Evolutionary conservation across 352 stramenopile genomes (phyloP).

Genomic region (Elongisporangium undulatum): DNA sequence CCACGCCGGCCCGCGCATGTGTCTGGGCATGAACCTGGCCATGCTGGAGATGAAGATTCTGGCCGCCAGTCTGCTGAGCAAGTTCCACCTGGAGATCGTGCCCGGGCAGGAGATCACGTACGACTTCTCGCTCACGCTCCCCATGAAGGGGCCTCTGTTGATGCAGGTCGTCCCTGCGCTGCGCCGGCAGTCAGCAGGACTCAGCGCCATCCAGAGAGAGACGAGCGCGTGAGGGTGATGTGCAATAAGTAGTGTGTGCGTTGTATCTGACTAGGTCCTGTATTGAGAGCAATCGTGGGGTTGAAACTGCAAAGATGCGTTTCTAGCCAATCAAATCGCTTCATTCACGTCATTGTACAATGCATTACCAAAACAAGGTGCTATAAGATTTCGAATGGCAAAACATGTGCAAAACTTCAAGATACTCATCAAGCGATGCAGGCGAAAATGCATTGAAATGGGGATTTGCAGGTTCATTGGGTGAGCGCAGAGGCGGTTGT

Average conservation of each 20-base stretch:
- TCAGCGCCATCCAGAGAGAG: no score
- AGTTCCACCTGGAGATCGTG: constrained; percentile 24
- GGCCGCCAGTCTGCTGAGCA: constrained; percentile 18
- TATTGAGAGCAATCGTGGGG: background rate
- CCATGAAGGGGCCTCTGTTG: constrained; percentile 32
- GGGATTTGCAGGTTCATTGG: background rate
- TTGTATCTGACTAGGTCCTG: background rate
- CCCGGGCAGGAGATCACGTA: constrained; percentile 32
- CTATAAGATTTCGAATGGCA: no score
- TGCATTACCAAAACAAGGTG: background rate
- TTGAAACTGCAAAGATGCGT: background rate
- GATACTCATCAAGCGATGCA: no score
- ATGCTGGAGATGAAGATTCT: constrained; percentile 43
- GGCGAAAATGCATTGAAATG: no score
- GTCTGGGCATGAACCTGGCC: constrained; percentile 41
- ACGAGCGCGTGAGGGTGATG: no score
- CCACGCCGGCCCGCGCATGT: constrained; percentile 33
- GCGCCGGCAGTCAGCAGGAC: background rate
- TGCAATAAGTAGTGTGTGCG: background rate
- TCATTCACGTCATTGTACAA: background rate
- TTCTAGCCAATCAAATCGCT: background rate
- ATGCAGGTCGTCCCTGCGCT: constrained; percentile 10
- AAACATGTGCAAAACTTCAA: no score
- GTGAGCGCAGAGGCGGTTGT: background rate
- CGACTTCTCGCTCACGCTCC: constrained; percentile 22